A percentile compares a stretch with the other conserved stretches of the same genome.
phyloP scores from a whole-genome alignment of 805 yeast genomes.

The Spencermartinsiella europaea region DNA sequence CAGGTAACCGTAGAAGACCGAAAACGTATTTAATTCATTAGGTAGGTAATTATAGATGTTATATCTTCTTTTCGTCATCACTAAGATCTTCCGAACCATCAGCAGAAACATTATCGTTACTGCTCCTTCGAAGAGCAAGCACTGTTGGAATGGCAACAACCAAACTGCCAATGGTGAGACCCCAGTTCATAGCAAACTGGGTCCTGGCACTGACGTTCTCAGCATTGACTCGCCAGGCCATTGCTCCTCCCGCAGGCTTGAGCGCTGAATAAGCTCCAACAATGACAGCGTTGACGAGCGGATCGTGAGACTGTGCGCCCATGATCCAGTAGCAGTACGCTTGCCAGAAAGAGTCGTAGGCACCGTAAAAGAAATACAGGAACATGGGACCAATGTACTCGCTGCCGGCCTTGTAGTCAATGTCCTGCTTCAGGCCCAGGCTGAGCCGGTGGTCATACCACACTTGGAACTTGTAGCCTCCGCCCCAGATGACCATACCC shows the following conservation, averaged over 20 bases:
- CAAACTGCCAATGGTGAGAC: conserved; percentile 43
- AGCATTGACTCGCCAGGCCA: conserved; percentile 55
- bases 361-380: conserved; percentile 58
- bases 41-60: no score
- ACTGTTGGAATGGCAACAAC: conserved; percentile 46
- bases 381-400: conserved; percentile 55
- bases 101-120: no score
- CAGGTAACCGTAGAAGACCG: no score
- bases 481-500: conserved; percentile 53
- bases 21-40: no score
- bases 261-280: conserved; percentile 60
- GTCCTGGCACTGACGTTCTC: conserved; percentile 33
- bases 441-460: conserved; percentile 13
- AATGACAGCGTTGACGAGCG: conserved; percentile 49
- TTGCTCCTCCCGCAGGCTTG: conserved; percentile 60
- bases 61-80: no score
- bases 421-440: conserved; percentile 27
- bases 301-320: conserved; percentile 54
- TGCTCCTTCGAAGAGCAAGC: no score
- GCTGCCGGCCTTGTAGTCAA: conserved; percentile 43
- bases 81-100: no score
- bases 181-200: conserved; percentile 52
- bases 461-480: conserved; percentile 47
- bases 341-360: conserved; percentile 56
- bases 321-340: conserved; percentile 52